phyloP scores from a whole-genome alignment of 1,284 basidiomycete species.

The Dichomitus squalens region DNA sequence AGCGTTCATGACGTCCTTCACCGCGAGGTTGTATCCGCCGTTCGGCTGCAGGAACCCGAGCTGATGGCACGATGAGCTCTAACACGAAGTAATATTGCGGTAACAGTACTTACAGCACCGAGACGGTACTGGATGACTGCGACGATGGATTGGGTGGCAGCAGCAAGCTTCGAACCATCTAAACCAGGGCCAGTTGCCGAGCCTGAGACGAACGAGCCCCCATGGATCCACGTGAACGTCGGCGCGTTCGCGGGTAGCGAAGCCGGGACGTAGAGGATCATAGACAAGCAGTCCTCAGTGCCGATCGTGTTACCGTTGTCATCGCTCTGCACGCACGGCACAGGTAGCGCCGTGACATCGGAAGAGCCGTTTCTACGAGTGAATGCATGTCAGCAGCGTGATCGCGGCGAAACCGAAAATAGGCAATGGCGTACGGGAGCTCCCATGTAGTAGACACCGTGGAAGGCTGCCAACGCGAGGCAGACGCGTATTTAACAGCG shows the following conservation, averaged over 20 bases:
- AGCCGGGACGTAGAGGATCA: constrained; percentile 71
- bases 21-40: constrained; percentile 68
- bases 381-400: constrained; percentile 3
- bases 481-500: constrained; percentile 65
- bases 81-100: not conserved
- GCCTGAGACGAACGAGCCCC: constrained; percentile 80
- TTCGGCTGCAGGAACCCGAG: constrained; percentile 76
- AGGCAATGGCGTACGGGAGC: constrained; percentile 50
- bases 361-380: constrained; percentile 49
- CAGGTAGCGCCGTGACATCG: constrained; percentile 58
- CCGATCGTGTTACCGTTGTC: constrained; percentile 44
- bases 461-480: constrained; percentile 61
- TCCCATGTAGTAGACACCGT: constrained; percentile 54
- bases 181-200: constrained; percentile 74
- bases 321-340: constrained; percentile 66
- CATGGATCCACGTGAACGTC: constrained; percentile 80
- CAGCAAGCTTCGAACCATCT: constrained; percentile 78
- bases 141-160: constrained; percentile 77
- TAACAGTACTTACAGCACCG: constrained; percentile 58
- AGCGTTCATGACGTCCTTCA: constrained; percentile 71
- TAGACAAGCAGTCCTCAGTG: constrained; percentile 80
- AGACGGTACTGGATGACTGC: constrained; percentile 85
- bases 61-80: constrained; percentile 37
- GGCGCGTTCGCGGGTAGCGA: constrained; percentile 45
- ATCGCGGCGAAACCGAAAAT: not conserved